Conservation (phyloP, 306 rosid genomes). For the Vachellia pachyceras region DNA sequence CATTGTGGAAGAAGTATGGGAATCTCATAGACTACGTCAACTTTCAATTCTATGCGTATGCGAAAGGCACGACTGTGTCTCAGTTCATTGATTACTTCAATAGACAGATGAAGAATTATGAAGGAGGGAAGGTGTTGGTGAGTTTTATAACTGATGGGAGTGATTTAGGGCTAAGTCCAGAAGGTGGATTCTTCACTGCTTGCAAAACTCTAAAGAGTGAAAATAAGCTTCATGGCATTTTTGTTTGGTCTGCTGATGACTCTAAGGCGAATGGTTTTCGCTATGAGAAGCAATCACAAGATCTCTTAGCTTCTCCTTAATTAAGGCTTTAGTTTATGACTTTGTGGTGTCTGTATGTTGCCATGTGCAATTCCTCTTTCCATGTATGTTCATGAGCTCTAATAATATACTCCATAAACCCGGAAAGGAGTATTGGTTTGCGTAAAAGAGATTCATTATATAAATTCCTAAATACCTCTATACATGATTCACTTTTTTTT, state of each 20-base stretch:
- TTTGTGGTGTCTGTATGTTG: too few species aligned
- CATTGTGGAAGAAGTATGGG: slow-evolving; percentile 72
- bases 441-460: too few species aligned
- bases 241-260: slow-evolving; percentile 85
- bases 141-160: slow-evolving; percentile 70
- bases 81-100: slow-evolving; percentile 62
- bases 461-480: too few species aligned
- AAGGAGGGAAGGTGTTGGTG: slow-evolving; percentile 67
- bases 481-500: too few species aligned
- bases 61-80: slow-evolving; percentile 58
- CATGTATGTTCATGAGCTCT: too few species aligned
- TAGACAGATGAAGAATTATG: slow-evolving; percentile 59
- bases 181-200: slow-evolving; percentile 66
- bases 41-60: slow-evolving; percentile 86
- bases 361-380: too few species aligned
- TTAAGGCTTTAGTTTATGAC: neutral
- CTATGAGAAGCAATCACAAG: slow-evolving; percentile 74
- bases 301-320: slow-evolving; percentile 51
- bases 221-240: slow-evolving; percentile 66
- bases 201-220: slow-evolving; percentile 54
- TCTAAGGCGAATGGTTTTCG: slow-evolving; percentile 62
- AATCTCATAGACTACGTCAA: slow-evolving; percentile 74
- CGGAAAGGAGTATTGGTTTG: too few species aligned
- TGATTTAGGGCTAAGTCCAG: slow-evolving; percentile 57
- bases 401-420: too few species aligned